Evolutionary conservation across 805 yeast genomes (phyloP).

Genomic region (Ogataea chonburiensis): DNA sequence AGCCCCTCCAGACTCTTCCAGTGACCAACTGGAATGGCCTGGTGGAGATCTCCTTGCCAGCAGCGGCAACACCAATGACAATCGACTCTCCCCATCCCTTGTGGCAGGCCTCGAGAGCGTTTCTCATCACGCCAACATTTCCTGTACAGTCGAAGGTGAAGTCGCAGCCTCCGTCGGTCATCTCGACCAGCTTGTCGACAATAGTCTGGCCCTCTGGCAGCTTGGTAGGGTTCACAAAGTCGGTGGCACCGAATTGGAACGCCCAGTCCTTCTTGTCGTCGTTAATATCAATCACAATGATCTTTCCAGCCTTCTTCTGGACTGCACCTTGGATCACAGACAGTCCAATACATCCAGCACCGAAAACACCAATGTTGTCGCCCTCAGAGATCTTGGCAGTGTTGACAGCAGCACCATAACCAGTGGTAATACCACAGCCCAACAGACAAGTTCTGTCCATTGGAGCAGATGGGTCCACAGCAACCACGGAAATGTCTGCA

Average conservation of each 20-base stretch:
- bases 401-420: slow-evolving; percentile 95
- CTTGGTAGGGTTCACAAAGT: slow-evolving; percentile 82
- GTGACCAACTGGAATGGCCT: slow-evolving; percentile 99
- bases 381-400: slow-evolving; percentile 90
- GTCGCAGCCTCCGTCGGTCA: slow-evolving; percentile 97
- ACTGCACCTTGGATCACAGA: slow-evolving; percentile 95
- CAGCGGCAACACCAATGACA: slow-evolving; percentile 97
- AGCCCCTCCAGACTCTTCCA: slow-evolving; percentile 98
- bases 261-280: slow-evolving; percentile 86
- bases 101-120: slow-evolving; percentile 95
- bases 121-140: slow-evolving; percentile 91
- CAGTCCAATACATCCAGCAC: slow-evolving; percentile 97
- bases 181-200: slow-evolving; percentile 78
- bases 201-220: slow-evolving; percentile 71
- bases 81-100: slow-evolving; percentile 99
- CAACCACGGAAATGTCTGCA: slow-evolving; percentile 95
- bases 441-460: slow-evolving; percentile 85
- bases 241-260: slow-evolving; percentile 88
- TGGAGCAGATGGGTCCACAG: slow-evolving; percentile 81
- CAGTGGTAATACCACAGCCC: slow-evolving; percentile 99
- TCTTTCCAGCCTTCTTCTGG: slow-evolving; percentile 73
- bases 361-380: slow-evolving; percentile 93
- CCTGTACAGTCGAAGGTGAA: slow-evolving; percentile 98
- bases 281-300: slow-evolving; percentile 86
- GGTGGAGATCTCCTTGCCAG: slow-evolving; percentile 94